Conservation (phyloP, 2,329 filamentous ascomycete genomes). For the Sordariomycetes sp. region DNA sequence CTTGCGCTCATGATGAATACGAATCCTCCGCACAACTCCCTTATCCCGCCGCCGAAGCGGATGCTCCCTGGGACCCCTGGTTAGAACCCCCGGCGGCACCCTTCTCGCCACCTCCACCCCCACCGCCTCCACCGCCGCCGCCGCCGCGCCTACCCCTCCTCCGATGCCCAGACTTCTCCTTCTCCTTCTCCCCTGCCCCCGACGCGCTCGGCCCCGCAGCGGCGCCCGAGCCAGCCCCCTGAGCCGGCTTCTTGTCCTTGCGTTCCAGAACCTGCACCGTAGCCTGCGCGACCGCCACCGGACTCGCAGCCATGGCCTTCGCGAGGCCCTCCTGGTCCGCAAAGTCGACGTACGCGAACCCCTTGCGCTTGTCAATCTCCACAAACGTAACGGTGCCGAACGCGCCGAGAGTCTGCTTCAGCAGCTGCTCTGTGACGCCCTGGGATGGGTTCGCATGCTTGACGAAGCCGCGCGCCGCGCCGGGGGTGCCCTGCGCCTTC, state of each 20-base stretch:
- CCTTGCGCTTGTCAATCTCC: constrained; percentile 90
- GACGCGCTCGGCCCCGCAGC: constrained; percentile 4
- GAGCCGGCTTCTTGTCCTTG: constrained; percentile 42
- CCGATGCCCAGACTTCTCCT: constrained; percentile 11
- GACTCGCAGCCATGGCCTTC: constrained; percentile 71
- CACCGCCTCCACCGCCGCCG: constrained; percentile 7
- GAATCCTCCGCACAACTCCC: not conserved
- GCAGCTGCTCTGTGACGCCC: constrained; percentile 71
- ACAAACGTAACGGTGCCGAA: constrained; percentile 69
- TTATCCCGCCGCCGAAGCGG: not conserved
- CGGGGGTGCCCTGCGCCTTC: constrained; percentile 18
- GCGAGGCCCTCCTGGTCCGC: constrained; percentile 56
- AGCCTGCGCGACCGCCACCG: constrained; percentile 70
- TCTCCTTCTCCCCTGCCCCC: constrained; percentile 9
- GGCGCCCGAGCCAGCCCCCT: constrained; percentile 1
- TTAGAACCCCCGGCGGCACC: not conserved
- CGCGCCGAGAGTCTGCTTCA: constrained; percentile 58
- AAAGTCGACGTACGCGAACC: constrained; percentile 89
- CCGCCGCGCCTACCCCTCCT: constrained; percentile 11
- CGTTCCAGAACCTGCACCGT: constrained; percentile 78
- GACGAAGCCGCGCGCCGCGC: constrained; percentile 57
- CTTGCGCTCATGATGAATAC: too few relatives aligned
- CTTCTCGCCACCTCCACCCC: constrained; percentile 9
- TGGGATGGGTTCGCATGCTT: constrained; percentile 83
- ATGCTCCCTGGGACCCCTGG: not conserved